These are phyloP conservation scores for Millerozyma acaciae DNA, from an alignment of 805 yeast species.

Conservation along the genomic window DNA sequence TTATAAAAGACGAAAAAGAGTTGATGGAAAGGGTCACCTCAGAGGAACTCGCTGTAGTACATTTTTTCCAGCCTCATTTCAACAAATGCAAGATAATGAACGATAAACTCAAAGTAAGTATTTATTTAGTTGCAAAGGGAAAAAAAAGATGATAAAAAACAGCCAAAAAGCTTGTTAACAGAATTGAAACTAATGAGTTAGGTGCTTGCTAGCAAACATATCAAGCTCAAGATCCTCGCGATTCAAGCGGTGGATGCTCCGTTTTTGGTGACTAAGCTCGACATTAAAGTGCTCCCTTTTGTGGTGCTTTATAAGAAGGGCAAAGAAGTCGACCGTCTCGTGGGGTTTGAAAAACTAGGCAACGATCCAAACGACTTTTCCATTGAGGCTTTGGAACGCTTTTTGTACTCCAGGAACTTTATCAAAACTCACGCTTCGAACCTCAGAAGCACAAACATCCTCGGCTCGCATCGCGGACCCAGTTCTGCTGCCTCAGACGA, in stretches of 20 bases:
- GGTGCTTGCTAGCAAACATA: slow-evolving; percentile 54
- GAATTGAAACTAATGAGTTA: no score
- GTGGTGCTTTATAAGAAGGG: slow-evolving; percentile 61
- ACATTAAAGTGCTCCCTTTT: slow-evolving; percentile 67
- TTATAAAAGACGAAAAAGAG: slow-evolving; percentile 49
- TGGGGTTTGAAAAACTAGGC: slow-evolving; percentile 67
- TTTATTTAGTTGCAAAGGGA: no score
- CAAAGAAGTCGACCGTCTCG: slow-evolving; percentile 51
- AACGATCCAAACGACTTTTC: slow-evolving; percentile 43
- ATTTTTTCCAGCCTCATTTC: slow-evolving; percentile 62
- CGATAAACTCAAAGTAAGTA: slow-evolving; percentile 23
- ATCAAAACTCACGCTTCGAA: slow-evolving; percentile 12
- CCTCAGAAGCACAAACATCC: background rate
- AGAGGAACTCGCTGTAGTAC: slow-evolving; percentile 46
- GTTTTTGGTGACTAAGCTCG: slow-evolving; percentile 61
- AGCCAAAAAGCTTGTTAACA: slow-evolving; percentile 11
- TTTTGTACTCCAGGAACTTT: slow-evolving; percentile 13
- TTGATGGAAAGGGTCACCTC: slow-evolving; percentile 50
- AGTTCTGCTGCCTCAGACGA: slow-evolving; percentile 8
- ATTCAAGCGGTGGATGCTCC: slow-evolving; percentile 67
- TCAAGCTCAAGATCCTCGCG: slow-evolving; percentile 49
- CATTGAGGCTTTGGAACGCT: slow-evolving; percentile 45
- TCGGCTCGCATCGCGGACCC: background rate
- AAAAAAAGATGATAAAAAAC: no score
- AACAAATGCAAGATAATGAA: slow-evolving; percentile 60